Evolutionary conservation across 164 flowering plant species (phyloP), one percentile per base, ranked within the genome.

Genomic region (Tetracentron sinense): DNA sequence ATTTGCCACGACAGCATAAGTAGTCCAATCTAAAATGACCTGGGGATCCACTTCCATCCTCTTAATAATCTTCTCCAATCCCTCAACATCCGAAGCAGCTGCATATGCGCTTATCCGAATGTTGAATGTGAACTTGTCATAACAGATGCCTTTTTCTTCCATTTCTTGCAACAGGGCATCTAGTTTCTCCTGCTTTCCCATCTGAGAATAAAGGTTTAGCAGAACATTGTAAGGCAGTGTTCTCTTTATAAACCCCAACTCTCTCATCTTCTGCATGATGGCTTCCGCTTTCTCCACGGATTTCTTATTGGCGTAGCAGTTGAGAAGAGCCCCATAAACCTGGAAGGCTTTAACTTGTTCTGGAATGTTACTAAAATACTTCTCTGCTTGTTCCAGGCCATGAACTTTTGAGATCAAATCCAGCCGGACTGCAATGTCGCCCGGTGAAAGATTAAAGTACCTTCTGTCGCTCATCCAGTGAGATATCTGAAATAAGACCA

Each of bases 381-480:
- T 48, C 59, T 78, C 87, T 11, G 75, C 87, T 51, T 67, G 62
- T 33, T 68, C 71, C 8, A 77, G 23, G 44, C 84, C 84, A 23
- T 69, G 72, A 21, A 81, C 78, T 55, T 61, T 76, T 42, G 62
- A 66, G 16, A 83, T 78, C 68, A 81, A 61, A 49, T 78, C 67
- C 52, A 83, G 57, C 42, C 72, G 75, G 21, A 62, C 29, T 2
- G 80, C 75, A 54, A 66, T 51, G 60, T 80, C 80, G 52, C 29
- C 35, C 42, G 63, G 51, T 31, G 65, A 38, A n/a, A 69, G 61
- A 5, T 20, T 29, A 12, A 65, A 28, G 33, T 61, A 47, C 42
- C 68, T 64, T 38, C 61, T 72, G 29, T 76, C 72, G 10, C 63
- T 72, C 87, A 85, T 81, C 90, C 87, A 85, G 27, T 69, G 54